phyloP scores from a whole-genome alignment of 2,329 filamentous ascomycete genomes.

The Ophiostoma quercus region DNA sequence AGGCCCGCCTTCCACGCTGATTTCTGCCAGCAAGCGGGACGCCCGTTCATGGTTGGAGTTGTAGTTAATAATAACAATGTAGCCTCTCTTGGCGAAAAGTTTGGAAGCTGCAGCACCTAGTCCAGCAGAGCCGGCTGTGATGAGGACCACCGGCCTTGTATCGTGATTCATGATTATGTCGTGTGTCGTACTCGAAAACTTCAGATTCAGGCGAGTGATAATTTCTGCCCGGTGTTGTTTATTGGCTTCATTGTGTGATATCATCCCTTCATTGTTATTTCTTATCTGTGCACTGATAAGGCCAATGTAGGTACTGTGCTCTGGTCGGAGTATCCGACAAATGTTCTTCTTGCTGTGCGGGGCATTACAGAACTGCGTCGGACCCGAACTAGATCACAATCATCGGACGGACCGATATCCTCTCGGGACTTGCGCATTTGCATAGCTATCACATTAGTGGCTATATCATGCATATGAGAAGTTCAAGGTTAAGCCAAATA shows the following conservation, averaged over 20 bases:
- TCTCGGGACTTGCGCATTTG: background rate
- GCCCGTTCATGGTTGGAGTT: conserved; percentile 57
- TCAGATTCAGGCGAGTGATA: no score
- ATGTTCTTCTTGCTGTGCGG: background rate
- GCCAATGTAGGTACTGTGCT: background rate
- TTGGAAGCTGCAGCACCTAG: conserved; percentile 64
- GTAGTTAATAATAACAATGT: conserved; percentile 71
- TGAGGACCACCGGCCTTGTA: conserved; percentile 37
- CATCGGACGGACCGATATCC: background rate
- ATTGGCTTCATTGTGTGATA: no score
- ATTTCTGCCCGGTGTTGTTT: no score
- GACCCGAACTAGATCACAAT: background rate
- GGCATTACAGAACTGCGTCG: background rate
- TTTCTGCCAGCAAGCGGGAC: conserved; percentile 50
- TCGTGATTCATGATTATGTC: background rate
- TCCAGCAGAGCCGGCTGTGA: conserved; percentile 55
- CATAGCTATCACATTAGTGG: background rate
- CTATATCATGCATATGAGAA: background rate
- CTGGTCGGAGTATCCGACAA: background rate
- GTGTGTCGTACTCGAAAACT: no score
- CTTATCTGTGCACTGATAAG: background rate
- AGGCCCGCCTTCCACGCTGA: conserved; percentile 44
- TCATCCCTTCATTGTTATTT: background rate
- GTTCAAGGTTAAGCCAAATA: background rate
- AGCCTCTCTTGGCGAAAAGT: conserved; percentile 63